Evolutionary conservation across 192 early-diverging fungal genomes (phyloP), one percentile per base, ranked within the genome.

Genomic region (Gamsiella multidivaricata): DNA sequence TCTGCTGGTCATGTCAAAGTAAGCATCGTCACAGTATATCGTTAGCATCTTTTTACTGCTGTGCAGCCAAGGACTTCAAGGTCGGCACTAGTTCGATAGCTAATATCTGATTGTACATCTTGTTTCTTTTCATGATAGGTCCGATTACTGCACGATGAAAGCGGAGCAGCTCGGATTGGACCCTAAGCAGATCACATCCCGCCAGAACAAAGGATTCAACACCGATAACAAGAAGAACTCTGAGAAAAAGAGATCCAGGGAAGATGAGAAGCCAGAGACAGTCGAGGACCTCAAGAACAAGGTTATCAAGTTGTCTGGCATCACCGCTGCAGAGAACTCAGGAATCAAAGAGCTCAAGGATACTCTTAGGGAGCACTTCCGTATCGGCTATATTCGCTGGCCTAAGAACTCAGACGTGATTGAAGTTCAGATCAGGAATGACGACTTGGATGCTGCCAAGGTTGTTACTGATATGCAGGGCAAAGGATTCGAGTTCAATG

Each of bases 1-100:
- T 33, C 45, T 88, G 42, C 39, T 67, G 26, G 56, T 87, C 32
- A 84, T 82, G 81, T 67, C 81, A 23, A 85, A 82, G 86, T 83
- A 81, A 70, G 71, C 58, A 23, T 49, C 12, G 32, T 43, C 25
- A 33, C 34, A 11, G 23, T 11, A 17, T 46, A 41, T 20, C 31
- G 17, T 46, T 28, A 12, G 42, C 39, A 12, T 22, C 15, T 47
- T 29, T 0, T 0, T 15, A 29, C 7, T 12, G 17, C 3, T n/a
- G 9, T 55, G 34, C 15, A 20, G 22, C 17, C 32, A n/a, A 55
- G 5, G 15, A 32, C 5, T 17, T 5, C 5, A 5, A 39, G 7
- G 37, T 39, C 37, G 5, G 37, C n/a, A n/a, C n/a, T n/a, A n/a
- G n/a, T n/a, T n/a, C n/a, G n/a, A n/a, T n/a, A n/a, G n/a, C n/a